phyloP scores from a whole-genome alignment of 805 yeast species.

The Maudiozyma serrabonitensis region DNA sequence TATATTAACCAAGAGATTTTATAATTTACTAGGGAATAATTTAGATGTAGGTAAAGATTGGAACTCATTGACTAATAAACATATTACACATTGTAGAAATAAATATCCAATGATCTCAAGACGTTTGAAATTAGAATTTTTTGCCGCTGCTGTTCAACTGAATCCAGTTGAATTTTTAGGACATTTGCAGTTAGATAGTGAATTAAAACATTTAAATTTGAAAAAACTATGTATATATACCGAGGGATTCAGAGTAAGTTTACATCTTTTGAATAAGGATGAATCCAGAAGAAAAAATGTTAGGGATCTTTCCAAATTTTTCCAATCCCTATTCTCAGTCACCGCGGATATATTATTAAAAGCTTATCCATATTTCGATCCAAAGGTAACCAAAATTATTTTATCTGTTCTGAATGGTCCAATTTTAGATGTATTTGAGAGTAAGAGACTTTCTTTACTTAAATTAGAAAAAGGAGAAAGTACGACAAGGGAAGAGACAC shows the following conservation, averaged over 20 bases:
- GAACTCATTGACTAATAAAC: constrained; percentile 10
- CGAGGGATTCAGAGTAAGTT: constrained; percentile 28
- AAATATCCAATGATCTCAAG: constrained; percentile 13
- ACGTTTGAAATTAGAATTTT: constrained; percentile 18
- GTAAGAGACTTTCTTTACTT: constrained; percentile 2
- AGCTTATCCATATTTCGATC: constrained; percentile 13
- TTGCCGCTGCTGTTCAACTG: constrained; percentile 18
- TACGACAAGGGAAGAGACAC: background rate
- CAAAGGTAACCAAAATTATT: constrained; percentile 11
- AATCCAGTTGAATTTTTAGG: constrained; percentile 23
- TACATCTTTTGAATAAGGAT: constrained; percentile 14
- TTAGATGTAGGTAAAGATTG: constrained; percentile 13
- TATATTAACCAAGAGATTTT: constrained; percentile 7
- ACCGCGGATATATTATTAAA: constrained; percentile 15
- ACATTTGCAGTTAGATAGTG: constrained; percentile 12
- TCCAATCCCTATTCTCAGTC: constrained; percentile 17
- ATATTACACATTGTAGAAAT: constrained; percentile 8
- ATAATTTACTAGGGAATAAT: constrained; percentile 7
- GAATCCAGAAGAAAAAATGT: constrained; percentile 13
- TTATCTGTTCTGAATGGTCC: constrained; percentile 13
- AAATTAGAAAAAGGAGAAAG: background rate
- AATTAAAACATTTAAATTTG: constrained; percentile 6
- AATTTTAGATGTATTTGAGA: constrained; percentile 7
- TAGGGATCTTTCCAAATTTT: constrained; percentile 13
- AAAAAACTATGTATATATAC: constrained; percentile 23